A percentile compares a stretch with the other conserved stretches of the same genome.
Evolutionary conservation across 2,329 filamentous ascomycete species (phyloP).

Genomic region (Capronia coronata): DNA sequence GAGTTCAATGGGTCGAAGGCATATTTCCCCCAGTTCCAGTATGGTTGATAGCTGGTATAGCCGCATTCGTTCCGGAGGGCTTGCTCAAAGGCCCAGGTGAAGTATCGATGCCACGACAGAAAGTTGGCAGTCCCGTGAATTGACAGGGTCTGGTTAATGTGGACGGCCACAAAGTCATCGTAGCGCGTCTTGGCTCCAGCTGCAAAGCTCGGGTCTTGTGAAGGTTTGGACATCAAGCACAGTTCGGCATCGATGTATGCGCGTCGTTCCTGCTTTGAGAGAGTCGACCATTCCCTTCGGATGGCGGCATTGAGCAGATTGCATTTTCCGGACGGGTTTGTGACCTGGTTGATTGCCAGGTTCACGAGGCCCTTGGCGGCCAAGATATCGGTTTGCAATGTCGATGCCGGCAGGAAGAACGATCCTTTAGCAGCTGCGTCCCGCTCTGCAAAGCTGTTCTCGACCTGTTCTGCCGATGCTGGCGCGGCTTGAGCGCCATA

Average conservation of each 20-base stretch:
- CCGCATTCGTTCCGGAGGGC: conserved; percentile 41
- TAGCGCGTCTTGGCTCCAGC: conserved; percentile 44
- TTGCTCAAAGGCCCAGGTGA: conserved; percentile 39
- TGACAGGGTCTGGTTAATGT: conserved; percentile 33
- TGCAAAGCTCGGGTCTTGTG: conserved; percentile 30
- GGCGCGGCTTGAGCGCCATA: conserved; percentile 8
- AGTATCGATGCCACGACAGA: conserved; percentile 42
- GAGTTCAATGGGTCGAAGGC: conserved; percentile 30
- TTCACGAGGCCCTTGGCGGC: conserved; percentile 34
- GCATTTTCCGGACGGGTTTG: conserved; percentile 28
- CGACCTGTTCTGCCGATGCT: conserved; percentile 2
- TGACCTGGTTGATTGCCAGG: conserved; percentile 29
- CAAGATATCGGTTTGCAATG: conserved; percentile 31
- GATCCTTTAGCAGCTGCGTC: conserved; percentile 2
- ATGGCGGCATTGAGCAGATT: conserved; percentile 36
- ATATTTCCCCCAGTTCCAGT: conserved; percentile 36
- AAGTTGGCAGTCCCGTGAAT: conserved; percentile 36
- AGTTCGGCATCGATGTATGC: conserved; percentile 35
- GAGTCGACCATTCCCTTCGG: conserved; percentile 40
- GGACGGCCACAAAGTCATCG: conserved; percentile 41
- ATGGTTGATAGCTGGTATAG: conserved; percentile 41
- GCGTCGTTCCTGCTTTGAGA: conserved; percentile 23
- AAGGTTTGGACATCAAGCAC: conserved; percentile 32
- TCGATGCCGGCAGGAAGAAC: conserved; percentile 18
- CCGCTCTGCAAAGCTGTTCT: conserved; percentile 11